These are phyloP conservation scores for Hypholoma sublateritium DNA, from an alignment of 768 basidiomycete species.

Conservation along the genomic window DNA sequence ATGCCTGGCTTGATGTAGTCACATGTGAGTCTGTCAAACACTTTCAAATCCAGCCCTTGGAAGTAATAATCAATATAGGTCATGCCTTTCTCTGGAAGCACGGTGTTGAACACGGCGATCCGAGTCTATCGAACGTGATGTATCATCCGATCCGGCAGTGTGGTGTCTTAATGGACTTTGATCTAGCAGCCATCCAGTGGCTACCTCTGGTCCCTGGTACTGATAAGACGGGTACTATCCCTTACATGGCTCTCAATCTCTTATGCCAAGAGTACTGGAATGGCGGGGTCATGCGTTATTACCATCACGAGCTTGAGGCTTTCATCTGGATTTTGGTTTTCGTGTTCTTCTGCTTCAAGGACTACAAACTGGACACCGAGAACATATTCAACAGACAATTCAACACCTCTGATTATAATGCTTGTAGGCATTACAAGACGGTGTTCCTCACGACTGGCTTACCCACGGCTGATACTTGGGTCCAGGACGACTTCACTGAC, in stretches of 20 bases:
- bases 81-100: not conserved
- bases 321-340: constrained; percentile 2
- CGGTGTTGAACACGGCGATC: not conserved
- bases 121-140: not conserved
- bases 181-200: not conserved
- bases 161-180: not conserved
- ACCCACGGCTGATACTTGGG: too few relatives aligned
- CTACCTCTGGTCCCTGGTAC: not conserved
- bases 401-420: too few relatives aligned
- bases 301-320: not conserved
- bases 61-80: not conserved
- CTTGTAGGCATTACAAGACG: too few relatives aligned
- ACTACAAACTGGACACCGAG: not conserved
- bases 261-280: not conserved
- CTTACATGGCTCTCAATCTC: not conserved
- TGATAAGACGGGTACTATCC: not conserved
- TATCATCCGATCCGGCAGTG: not conserved
- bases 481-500: too few relatives aligned
- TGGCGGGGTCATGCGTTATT: not conserved
- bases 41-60: not conserved
- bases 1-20: constrained; percentile 10
- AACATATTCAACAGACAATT: too few relatives aligned
- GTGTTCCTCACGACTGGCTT: too few relatives aligned
- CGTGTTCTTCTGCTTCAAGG: not conserved
- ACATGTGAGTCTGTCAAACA: constrained; percentile 2